phyloP scores from a whole-genome alignment of 176 grass and related monocot species.

The Musa itinerans region DNA sequence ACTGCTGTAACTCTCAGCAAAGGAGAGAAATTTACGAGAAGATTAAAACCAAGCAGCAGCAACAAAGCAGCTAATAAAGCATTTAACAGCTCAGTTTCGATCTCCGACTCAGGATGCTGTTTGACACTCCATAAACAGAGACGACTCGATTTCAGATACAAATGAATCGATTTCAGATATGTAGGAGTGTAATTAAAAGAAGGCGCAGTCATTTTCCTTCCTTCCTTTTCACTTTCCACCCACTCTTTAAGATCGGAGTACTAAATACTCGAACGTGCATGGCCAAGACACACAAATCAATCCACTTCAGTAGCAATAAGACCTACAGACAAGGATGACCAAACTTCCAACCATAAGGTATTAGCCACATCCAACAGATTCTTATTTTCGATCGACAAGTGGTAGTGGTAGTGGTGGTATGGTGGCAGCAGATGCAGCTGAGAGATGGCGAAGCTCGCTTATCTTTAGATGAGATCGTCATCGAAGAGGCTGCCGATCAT shows the following conservation, averaged over 20 bases:
- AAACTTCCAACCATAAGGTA: background rate
- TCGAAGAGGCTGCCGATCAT: background rate
- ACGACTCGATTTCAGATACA: background rate
- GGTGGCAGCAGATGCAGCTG: background rate
- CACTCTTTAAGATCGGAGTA: background rate
- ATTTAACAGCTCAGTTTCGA: background rate
- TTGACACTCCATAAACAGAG: too few species aligned
- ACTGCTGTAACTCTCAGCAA: background rate
- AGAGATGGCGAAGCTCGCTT: background rate
- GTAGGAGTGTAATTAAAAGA: background rate
- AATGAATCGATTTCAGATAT: background rate
- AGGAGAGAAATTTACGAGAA: background rate
- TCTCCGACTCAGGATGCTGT: too few species aligned
- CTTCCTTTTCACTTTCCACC: background rate
- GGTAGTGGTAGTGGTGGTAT: background rate
- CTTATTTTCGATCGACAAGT: background rate
- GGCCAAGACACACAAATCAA: background rate
- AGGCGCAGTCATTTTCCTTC: background rate
- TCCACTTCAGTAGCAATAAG: background rate
- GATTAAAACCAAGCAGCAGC: background rate
- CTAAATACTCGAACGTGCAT: background rate
- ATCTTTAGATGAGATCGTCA: conserved; percentile 1
- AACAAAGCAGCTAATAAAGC: background rate
- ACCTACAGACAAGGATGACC: background rate
- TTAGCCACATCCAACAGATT: background rate